These are phyloP conservation scores for Barbarea vulgaris DNA, from an alignment of 345 rosid genomes.

Conservation along the genomic window DNA sequence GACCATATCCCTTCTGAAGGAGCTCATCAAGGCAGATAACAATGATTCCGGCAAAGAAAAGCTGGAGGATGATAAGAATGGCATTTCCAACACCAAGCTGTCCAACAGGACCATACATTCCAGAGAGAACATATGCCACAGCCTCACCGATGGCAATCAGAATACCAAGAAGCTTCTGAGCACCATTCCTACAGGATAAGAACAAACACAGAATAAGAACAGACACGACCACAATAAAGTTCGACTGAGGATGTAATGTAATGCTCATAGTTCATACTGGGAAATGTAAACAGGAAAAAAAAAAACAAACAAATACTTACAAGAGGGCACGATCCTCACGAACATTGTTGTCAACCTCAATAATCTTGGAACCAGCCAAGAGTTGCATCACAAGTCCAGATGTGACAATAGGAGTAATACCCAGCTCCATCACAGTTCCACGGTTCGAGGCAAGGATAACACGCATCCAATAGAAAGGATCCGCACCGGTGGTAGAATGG, in stretches of 20 bases:
- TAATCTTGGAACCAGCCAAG: constrained; percentile 75
- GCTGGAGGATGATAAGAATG: constrained; percentile 74
- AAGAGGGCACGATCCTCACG: constrained; percentile 73
- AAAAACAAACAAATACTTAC: constrained; percentile 46
- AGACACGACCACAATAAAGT: too few species aligned
- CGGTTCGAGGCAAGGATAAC: constrained; percentile 77
- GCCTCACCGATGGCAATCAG: constrained; percentile 83
- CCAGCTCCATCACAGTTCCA: constrained; percentile 80
- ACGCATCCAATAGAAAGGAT: constrained; percentile 84
- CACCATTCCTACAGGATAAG: constrained; percentile 61
- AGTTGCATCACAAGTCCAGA: constrained; percentile 75
- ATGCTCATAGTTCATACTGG: not conserved
- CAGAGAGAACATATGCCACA: constrained; percentile 80
- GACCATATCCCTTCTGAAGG: constrained; percentile 81
- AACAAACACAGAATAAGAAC: constrained; percentile 11
- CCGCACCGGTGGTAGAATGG: constrained; percentile 68
- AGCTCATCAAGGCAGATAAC: constrained; percentile 86
- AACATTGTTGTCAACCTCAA: constrained; percentile 72
- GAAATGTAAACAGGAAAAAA: not conserved
- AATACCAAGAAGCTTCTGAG: constrained; percentile 80
- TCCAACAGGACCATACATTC: constrained; percentile 80
- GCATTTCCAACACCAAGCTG: constrained; percentile 89
- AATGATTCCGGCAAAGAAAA: constrained; percentile 81
- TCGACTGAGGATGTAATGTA: not conserved
- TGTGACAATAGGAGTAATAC: constrained; percentile 74